phyloP scores from a whole-genome alignment of 768 basidiomycete genomes.

The Inosperma sp. region DNA sequence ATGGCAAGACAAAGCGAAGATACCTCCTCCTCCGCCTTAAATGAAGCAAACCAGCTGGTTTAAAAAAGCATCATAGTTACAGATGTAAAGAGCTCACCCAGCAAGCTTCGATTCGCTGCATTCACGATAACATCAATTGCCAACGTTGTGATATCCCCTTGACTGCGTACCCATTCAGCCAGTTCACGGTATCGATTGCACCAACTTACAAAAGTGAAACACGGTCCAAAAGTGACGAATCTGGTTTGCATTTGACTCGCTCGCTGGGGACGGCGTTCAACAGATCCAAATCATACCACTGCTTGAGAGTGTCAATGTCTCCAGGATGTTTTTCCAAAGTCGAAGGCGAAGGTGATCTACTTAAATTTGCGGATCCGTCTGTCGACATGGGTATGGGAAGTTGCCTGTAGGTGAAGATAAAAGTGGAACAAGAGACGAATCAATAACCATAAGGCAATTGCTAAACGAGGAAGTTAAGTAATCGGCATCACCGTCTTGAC shows the following conservation, averaged over 20 bases:
- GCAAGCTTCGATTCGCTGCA: constrained; percentile 69
- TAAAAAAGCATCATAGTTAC: background rate
- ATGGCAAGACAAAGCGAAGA: constrained; percentile 16
- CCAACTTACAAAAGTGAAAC: constrained; percentile 66
- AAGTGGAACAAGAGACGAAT: no score
- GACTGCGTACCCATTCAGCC: constrained; percentile 39
- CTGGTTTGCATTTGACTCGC: constrained; percentile 34
- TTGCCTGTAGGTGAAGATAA: background rate
- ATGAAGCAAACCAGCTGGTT: background rate
- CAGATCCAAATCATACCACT: no score
- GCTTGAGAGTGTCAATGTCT: no score
- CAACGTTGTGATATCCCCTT: constrained; percentile 74
- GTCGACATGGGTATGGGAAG: constrained; percentile 11
- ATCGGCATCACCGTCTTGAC: no score
- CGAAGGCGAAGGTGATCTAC: no score
- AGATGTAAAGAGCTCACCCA: constrained; percentile 43
- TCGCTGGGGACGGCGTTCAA: constrained; percentile 15
- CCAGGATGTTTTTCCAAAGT: no score
- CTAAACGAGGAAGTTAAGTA: no score
- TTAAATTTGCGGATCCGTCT: constrained; percentile 10
- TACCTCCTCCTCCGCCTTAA: constrained; percentile 75
- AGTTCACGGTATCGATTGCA: no score
- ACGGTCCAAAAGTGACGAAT: constrained; percentile 43
- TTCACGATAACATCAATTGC: constrained; percentile 75
- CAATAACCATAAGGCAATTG: no score